Evolutionary conservation across 2,329 filamentous ascomycete genomes (phyloP).

Genomic region (Pyricularia grisea): DNA sequence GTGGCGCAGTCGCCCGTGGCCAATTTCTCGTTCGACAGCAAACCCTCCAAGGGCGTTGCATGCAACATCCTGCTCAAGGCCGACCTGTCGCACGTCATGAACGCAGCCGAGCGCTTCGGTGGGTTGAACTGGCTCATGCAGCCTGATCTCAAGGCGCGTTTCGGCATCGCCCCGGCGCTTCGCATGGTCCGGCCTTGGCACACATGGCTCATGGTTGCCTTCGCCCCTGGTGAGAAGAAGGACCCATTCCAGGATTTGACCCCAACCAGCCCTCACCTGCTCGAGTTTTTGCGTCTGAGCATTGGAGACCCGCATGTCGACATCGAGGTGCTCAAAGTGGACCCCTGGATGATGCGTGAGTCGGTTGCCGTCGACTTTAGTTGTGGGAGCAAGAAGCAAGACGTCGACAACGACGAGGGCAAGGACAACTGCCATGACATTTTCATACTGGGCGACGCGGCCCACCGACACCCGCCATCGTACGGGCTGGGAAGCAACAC

Average conservation of each 20-base stretch:
- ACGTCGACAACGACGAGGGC: background rate
- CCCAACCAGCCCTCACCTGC: conserved; percentile 29
- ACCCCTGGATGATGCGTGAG: conserved; percentile 43
- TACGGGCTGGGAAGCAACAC: conserved; percentile 50
- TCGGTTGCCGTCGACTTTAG: background rate
- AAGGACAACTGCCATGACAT: background rate
- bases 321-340: conserved; percentile 34
- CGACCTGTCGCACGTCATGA: conserved; percentile 35
- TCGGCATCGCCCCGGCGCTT: conserved; percentile 17
- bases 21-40: conserved; percentile 68
- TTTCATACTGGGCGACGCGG: conserved; percentile 48
- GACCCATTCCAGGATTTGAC: conserved; percentile 9
- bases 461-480: conserved; percentile 48
- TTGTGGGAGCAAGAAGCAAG: conserved; percentile 9
- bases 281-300: conserved; percentile 29
- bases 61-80: conserved; percentile 1
- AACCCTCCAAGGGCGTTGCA: background rate
- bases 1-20: conserved; percentile 57
- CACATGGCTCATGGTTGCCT: conserved; percentile 42
- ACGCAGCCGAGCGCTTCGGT: conserved; percentile 14
- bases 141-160: conserved; percentile 34
- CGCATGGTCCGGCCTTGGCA: conserved; percentile 49
- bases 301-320: conserved; percentile 40
- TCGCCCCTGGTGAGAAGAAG: conserved; percentile 17
- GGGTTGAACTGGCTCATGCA: conserved; percentile 48